These are phyloP conservation scores for Cystofilobasidium capitatum DNA, from an alignment of 768 basidiomycete species.

Conservation along the genomic window DNA sequence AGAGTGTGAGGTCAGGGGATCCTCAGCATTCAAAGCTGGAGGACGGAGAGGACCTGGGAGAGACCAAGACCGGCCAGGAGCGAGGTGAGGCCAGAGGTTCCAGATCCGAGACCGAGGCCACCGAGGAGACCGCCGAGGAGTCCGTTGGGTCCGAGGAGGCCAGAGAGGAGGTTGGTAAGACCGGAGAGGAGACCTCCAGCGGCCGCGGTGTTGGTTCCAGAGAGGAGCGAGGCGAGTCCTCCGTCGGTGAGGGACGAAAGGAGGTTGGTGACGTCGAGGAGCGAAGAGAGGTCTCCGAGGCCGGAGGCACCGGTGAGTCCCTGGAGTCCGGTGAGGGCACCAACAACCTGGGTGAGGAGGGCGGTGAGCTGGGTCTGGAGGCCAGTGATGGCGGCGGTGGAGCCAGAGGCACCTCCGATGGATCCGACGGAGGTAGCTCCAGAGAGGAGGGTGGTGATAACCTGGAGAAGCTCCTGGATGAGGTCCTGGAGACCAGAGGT, in stretches of 20 bases:
- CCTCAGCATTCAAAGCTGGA: not conserved
- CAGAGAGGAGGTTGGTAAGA: not conserved
- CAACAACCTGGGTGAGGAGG: not conserved
- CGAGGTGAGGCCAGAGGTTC: not conserved
- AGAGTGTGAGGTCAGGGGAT: not conserved
- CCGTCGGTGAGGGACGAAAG: not conserved
- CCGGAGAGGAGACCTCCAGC: not conserved
- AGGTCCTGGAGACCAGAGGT: not conserved
- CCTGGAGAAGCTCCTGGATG: slow-evolving; percentile 1
- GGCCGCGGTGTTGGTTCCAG: not conserved
- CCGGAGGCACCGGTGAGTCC: not conserved
- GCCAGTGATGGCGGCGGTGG: not conserved
- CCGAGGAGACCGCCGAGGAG: slow-evolving; percentile 8
- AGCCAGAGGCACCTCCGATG: no score
- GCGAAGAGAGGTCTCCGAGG: not conserved
- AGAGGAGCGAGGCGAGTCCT: not conserved
- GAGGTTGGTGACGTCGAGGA: not conserved
- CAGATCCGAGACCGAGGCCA: not conserved
- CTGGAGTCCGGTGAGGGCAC: not conserved
- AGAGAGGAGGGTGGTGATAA: not conserved
- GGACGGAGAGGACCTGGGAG: not conserved
- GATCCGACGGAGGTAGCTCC: not conserved
- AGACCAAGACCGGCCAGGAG: not conserved
- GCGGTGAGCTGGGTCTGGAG: not conserved
- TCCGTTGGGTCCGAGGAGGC: not conserved